Evolutionary conservation across 2,329 filamentous ascomycete species (phyloP), one percentile per base, ranked within the genome.

Genomic region (Zopfia rhizophila): DNA sequence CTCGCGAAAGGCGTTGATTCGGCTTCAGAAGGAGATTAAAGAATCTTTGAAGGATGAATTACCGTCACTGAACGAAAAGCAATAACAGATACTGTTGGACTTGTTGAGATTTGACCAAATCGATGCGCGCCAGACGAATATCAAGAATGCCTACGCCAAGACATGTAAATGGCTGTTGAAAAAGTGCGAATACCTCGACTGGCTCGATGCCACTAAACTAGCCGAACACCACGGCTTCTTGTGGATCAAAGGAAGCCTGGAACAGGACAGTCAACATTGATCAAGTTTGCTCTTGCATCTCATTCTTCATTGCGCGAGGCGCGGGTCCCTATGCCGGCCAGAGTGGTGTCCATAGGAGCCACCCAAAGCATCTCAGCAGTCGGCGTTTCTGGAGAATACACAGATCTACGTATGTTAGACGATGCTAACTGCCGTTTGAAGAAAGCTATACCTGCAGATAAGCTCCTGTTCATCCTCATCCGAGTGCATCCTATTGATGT

Each of bases 401-500:
- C 45, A 16, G 69, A 72, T 22, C 69, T 72, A n/a, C 10, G 24
- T 2, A 12, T 4, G 28, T 69, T 28, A 67, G 58, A 49, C 4
- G n/a, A 29, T 27, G 16, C 10, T 17, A 5, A 7, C 10, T 24
- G 6, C 28, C 11, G 12, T 19, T 11, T 3, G 8, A 5, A 31
- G 11, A 22, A 17, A 4, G 6, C 23, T 49, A 19, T 72, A 83
- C 82, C 61, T 71, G 55, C 68, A 69, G 37, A 84, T 72, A 5
- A 84, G 64, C 1, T 72, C 63, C 0, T 75, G 63, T 0, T 70
- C 55, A 45, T 79, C 67, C 28, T 78, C 71, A 4, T 78, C 65
- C 1, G 63, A 51, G 66, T 96, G 91, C 60, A 90, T 84, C 8
- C 87, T 82, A 37, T 75, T 77, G 32, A 96, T 78, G 65, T 97